These are phyloP conservation scores for Aspergillus indologenus DNA, from an alignment of 495 filamentous ascomycete species.

Conservation along the genomic window DNA sequence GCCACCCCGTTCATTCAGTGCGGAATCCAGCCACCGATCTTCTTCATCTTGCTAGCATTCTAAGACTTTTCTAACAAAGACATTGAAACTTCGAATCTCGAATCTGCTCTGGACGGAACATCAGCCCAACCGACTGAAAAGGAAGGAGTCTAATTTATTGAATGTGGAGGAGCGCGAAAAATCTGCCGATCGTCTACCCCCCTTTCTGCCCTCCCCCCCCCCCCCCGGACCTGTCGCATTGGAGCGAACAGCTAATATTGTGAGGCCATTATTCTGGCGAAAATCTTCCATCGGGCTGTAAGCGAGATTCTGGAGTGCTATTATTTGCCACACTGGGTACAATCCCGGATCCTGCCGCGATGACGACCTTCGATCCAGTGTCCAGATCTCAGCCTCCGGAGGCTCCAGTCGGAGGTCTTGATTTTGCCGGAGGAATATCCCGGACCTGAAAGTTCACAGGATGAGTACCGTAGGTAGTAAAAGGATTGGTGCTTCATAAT, in stretches of 20 bases:
- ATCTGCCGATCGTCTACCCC: background rate
- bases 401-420: too few relatives aligned
- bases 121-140: background rate
- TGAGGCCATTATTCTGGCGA: background rate
- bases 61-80: background rate
- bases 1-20: background rate
- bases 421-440: too few relatives aligned
- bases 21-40: background rate
- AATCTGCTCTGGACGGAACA: background rate
- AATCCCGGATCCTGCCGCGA: background rate
- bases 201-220: too few relatives aligned
- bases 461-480: background rate
- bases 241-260: background rate
- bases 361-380: background rate
- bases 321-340: background rate
- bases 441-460: background rate
- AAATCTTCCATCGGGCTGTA: background rate
- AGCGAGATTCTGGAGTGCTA: background rate
- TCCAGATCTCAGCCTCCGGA: background rate
- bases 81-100: background rate
- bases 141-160: background rate
- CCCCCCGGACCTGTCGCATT: too few relatives aligned
- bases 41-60: background rate
- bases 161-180: background rate
- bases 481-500: background rate